Evolutionary conservation across 1,139 yeast genomes (phyloP).

Genomic region (Ogataea hybrid): DNA sequence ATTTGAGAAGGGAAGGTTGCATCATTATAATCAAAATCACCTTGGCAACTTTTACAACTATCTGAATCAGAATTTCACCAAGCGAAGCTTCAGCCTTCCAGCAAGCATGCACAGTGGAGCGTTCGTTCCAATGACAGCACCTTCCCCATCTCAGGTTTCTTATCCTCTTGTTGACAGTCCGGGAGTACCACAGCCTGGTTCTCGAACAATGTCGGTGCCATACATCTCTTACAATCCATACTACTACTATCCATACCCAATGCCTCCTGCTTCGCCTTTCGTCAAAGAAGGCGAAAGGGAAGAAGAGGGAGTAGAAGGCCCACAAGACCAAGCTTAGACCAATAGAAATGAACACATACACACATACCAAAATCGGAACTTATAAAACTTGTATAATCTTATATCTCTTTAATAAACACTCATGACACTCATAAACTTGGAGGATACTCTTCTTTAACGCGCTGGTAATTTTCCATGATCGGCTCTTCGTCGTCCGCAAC

Average conservation of each 20-base stretch:
- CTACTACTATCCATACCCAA: slow-evolving; percentile 17
- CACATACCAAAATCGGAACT: neutral
- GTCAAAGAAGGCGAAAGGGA: neutral
- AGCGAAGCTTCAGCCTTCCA: slow-evolving; percentile 16
- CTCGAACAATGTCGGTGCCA: slow-evolving; percentile 13
- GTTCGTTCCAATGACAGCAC: slow-evolving; percentile 3
- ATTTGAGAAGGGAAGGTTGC: slow-evolving; percentile 29
- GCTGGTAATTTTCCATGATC: slow-evolving; percentile 15
- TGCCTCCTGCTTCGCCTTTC: slow-evolving; percentile 7
- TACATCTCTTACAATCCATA: slow-evolving; percentile 18
- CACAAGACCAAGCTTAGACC: neutral
- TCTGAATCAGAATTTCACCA: slow-evolving; percentile 17
- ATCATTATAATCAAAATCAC: slow-evolving; percentile 33
- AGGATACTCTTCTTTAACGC: slow-evolving; percentile 37
- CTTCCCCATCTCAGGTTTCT: slow-evolving; percentile 4
- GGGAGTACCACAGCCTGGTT: slow-evolving; percentile 12
- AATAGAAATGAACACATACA: neutral
- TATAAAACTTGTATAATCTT: neutral
- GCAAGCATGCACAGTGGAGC: neutral
- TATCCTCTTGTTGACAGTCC: slow-evolving; percentile 12
- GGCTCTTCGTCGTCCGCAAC: slow-evolving; percentile 36
- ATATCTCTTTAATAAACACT: slow-evolving; percentile 5
- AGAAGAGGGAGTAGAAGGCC: slow-evolving; percentile 1
- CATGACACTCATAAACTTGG: slow-evolving; percentile 40
- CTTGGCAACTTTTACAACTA: slow-evolving; percentile 27